Evolutionary conservation across 768 basidiomycete species (phyloP), one percentile per base, ranked within the genome.

Genomic region (Erythrobasidium yunnanense): DNA sequence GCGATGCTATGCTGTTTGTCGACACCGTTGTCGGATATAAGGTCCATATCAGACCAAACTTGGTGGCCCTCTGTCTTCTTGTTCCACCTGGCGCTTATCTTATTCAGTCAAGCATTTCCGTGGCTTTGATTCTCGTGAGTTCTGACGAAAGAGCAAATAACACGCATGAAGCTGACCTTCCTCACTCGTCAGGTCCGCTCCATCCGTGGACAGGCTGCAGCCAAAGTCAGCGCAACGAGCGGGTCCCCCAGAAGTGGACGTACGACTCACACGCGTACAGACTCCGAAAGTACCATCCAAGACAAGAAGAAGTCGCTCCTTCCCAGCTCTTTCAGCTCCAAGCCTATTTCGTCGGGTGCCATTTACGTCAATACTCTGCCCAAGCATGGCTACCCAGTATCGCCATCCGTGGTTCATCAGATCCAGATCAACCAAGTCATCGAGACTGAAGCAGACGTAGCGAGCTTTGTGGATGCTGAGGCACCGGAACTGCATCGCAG

Each of bases 371-470:
- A 13, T 22, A 22, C 30, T 5, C 3, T 55, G 27, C 54, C 27
- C 23, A 25, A 51, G 49, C 35, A 58, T 4, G 6, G 22, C 13
- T 46, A 25, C 35, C 35, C 35, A 4, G 32, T 58, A 17, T 38
- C 56, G 35, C 56, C 56, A 2, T 58, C 56, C 8, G 38, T 58
- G 11, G 56, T 58, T 20, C 56, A 58, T 46, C 56, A 58, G 38
- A 46, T 58, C 17, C 25, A 42, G 13, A 46, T 58, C 22, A 33
- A 38, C 3, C 56, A 58, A 22, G 29, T 25, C 22, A 34, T 55
- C 7, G 54, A 30, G 13, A 55, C 35, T 20, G 30, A 55, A 22
- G 35, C 30, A 34, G 54, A 55, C 27, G 33, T 23, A 13, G 54
- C 54, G 11, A 55, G 54, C 30, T 33, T 55, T 22, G 54, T 22